Evolutionary conservation across 352 stramenopile genomes (phyloP).

Genomic region (Peronospora farinosa): DNA sequence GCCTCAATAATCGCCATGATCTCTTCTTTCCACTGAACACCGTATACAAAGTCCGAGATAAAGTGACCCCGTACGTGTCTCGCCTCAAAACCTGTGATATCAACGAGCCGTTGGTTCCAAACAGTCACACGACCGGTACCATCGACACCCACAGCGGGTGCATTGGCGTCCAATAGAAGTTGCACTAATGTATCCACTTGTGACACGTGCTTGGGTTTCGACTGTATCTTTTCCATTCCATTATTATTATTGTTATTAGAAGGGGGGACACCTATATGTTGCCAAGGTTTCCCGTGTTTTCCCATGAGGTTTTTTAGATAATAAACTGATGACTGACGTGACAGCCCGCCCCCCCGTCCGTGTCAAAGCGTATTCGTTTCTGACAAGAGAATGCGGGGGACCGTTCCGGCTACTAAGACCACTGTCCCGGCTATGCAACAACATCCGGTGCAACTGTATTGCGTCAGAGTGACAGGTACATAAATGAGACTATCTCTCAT

Average conservation of each 20-base stretch:
- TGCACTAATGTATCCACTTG: conserved; percentile 17
- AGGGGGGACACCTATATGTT: neutral
- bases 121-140: conserved; percentile 40
- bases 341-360: neutral
- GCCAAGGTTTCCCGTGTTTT: conserved; percentile 20
- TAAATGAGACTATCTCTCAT: too few species aligned
- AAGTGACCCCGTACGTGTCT: conserved; percentile 33
- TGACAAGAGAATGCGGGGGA: neutral
- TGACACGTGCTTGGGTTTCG: conserved; percentile 2
- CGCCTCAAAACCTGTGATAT: conserved; percentile 46
- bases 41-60: conserved; percentile 52
- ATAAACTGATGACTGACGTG: too few species aligned
- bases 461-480: too few species aligned
- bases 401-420: neutral
- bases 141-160: conserved; percentile 55
- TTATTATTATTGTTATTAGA: conserved; percentile 17
- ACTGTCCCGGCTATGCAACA: neutral
- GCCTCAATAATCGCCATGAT: conserved; percentile 19
- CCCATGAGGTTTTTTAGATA: too few species aligned
- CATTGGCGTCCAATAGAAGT: conserved; percentile 58
- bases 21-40: conserved; percentile 29
- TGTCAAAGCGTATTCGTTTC: conserved; percentile 14
- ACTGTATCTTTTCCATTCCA: conserved; percentile 1
- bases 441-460: neutral
- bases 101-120: conserved; percentile 53